Evolutionary conservation across 2,329 filamentous ascomycete species (phyloP).

Genomic region (Microdochium trichocladiopsis): DNA sequence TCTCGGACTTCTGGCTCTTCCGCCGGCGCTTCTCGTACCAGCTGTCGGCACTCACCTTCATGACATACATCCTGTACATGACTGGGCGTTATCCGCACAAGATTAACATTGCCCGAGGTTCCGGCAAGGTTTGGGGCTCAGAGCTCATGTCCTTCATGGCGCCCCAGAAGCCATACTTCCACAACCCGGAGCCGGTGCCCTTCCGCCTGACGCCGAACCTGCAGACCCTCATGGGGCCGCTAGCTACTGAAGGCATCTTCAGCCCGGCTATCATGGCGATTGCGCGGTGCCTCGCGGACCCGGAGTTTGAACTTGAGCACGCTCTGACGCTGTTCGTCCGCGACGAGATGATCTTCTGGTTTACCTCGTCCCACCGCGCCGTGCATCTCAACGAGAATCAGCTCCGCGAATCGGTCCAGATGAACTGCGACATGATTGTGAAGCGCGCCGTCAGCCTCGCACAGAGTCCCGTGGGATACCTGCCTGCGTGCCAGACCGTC

Average conservation of each 20-base stretch:
- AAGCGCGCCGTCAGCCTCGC: slow-evolving; percentile 84
- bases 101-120: slow-evolving; percentile 79
- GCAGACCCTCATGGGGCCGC: slow-evolving; percentile 90
- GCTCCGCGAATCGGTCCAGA: slow-evolving; percentile 71
- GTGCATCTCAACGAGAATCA: slow-evolving; percentile 55
- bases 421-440: slow-evolving; percentile 85
- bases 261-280: slow-evolving; percentile 95
- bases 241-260: slow-evolving; percentile 94
- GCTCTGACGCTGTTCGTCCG: slow-evolving; percentile 91
- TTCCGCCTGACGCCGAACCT: slow-evolving; percentile 97
- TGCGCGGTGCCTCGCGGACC: slow-evolving; percentile 85
- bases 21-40: slow-evolving; percentile 95
- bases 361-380: slow-evolving; percentile 67
- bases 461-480: slow-evolving; percentile 66
- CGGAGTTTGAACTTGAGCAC: slow-evolving; percentile 85
- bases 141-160: slow-evolving; percentile 91
- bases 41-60: slow-evolving; percentile 89
- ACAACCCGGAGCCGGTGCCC: slow-evolving; percentile 90
- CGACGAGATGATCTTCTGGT: slow-evolving; percentile 98
- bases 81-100: slow-evolving; percentile 94
- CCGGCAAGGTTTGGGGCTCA: slow-evolving; percentile 92
- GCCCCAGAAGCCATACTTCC: slow-evolving; percentile 76
- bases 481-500: slow-evolving; percentile 94
- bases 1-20: slow-evolving; percentile 97
- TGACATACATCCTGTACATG: slow-evolving; percentile 98